Base-by-base conservation (phyloP, 1,139 yeast species). In the Pneumocystis carinii region DNA sequence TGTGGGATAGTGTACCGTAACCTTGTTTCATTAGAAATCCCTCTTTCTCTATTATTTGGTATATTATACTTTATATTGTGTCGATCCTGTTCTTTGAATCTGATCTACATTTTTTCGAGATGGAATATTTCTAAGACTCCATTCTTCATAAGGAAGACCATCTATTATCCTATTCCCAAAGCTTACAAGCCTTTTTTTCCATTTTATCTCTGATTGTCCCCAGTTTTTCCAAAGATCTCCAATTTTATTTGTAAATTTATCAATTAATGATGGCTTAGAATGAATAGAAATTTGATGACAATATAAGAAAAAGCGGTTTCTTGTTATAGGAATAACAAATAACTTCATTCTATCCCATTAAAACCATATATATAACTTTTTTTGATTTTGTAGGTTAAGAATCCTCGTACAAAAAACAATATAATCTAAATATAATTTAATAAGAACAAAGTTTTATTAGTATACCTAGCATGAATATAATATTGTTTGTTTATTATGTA, bases 131-230 rank as follows among this genome's bases (percentile, higher is more conserved):
- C 62, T 70, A 56, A 77, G 67, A 53, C 78, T 73, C 57, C 73
- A 71, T 66, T 78, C 81, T 29, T 72, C 71, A 78, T 79, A 77
- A 2, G 77, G 74, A 3, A 75, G 71, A 37, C 70, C 69, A 53
- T 73, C 72, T 56, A 77, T 62, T 57, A 76, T 68, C 60, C 67
- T 68, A n/a, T 71, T 72, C 6, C 75, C 71, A 59, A 65, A 67
- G 3, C 67, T 57, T 5, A 76, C 78, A 37, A 76, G 71, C 58
- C 72, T 72, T 66, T 71, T 71, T 64, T 75, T 76, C 29, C 70
- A 68, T 5, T 71, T 69, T 62, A 72, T 75, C 0, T 74, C 73
- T 1, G 79, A 75, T 4, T 69, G 66, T 57, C 68, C 69, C 64
- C 64, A 63, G 2, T 57, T 39, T 29, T 39, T 37, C 65, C 65